These are phyloP conservation scores for Somion occarium DNA, from an alignment of 1,284 basidiomycete genomes.

Conservation along the genomic window DNA sequence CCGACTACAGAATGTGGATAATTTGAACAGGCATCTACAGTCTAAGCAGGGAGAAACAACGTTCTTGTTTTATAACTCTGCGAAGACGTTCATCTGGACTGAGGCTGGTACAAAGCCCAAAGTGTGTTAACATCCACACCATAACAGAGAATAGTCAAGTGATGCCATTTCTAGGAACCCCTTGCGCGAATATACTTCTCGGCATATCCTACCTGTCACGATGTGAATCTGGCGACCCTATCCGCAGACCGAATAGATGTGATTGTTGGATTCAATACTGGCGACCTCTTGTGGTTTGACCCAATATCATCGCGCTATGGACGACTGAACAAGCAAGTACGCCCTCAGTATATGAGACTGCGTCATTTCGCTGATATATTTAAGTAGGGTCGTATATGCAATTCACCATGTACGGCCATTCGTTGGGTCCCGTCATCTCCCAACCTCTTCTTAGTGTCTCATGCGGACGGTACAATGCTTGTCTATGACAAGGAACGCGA, in stretches of 20 bases:
- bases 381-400: constrained; percentile 72
- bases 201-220: constrained; percentile 85
- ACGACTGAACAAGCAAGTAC: constrained; percentile 87
- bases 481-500: constrained; percentile 89
- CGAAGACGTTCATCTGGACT: constrained; percentile 78
- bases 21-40: constrained; percentile 67
- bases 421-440: constrained; percentile 87
- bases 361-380: constrained; percentile 9
- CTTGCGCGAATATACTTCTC: constrained; percentile 84
- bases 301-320: constrained; percentile 82
- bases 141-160: background rate
- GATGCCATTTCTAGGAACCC: constrained; percentile 58
- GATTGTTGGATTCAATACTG: constrained; percentile 88
- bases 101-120: constrained; percentile 77
- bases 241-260: constrained; percentile 81
- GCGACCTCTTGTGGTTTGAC: constrained; percentile 93
- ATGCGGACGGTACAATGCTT: constrained; percentile 85
- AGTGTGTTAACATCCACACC: constrained; percentile 39
- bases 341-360: constrained; percentile 14
- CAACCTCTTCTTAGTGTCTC: constrained; percentile 86
- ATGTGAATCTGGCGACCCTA: constrained; percentile 77
- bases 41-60: constrained; percentile 79
- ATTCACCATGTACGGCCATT: constrained; percentile 77
- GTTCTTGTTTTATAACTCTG: constrained; percentile 81
- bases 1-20: constrained; percentile 75